A percentile compares a stretch with the other conserved stretches of the same genome.
Conservation (phyloP, 306 rosid species). For the Styphnolobium japonicum region DNA sequence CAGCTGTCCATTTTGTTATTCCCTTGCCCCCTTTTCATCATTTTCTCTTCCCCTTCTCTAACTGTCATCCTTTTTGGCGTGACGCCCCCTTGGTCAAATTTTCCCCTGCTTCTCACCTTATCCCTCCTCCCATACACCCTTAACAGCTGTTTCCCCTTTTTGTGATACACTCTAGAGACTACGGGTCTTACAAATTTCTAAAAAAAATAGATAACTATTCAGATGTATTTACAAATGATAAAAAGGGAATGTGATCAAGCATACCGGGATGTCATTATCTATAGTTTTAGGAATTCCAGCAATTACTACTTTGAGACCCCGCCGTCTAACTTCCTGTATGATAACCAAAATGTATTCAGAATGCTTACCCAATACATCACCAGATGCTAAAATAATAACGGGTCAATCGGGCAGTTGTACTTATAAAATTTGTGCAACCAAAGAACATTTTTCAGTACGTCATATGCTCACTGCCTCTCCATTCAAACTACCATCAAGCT, state of each 20-base stretch:
- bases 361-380: neutral
- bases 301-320: conserved; percentile 81
- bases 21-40: no score
- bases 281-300: conserved; percentile 97
- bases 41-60: no score
- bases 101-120: no score
- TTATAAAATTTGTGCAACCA: neutral
- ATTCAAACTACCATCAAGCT: conserved; percentile 11
- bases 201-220: conserved; percentile 27
- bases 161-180: no score
- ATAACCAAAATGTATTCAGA: conserved; percentile 21
- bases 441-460: neutral
- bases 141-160: no score
- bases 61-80: no score
- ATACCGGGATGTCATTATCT: conserved; percentile 94
- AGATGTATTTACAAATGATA: conserved; percentile 30
- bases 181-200: no score
- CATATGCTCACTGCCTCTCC: neutral
- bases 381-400: conserved; percentile 4
- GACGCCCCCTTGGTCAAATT: no score
- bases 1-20: no score
- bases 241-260: neutral
- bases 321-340: conserved; percentile 77
- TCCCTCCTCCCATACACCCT: no score
- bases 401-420: conserved; percentile 2